Base-by-base conservation (phyloP, 1,284 basidiomycete genomes). In the Laetiporus sulphureus region DNA sequence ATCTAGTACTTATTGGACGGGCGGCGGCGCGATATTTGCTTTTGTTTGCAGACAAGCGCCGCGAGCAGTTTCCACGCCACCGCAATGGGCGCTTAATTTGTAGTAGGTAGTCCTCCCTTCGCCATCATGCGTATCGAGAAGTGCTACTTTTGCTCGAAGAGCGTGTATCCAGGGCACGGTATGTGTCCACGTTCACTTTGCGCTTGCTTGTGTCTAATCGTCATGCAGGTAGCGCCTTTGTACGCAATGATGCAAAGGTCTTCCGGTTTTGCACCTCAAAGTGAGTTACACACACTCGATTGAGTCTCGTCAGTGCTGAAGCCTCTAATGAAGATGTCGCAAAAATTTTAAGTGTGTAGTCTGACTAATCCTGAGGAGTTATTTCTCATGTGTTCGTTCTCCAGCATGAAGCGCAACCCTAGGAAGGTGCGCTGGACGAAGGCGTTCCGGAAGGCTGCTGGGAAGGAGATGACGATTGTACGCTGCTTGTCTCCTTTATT, bases 391-490 rank as follows among this genome's bases (percentile, higher is more conserved):
- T 50, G n/a, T 44, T 20, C 13, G 3, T 7, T 20, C 25, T 38
- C 5, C 56, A 95, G 92, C 69, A 97, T 99, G 95, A 99, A 99
- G 74, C 87, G 96, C 38, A 99, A 99, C 69, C 96, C 96, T 36
- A 83, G 96, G 51, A 99, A 99, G 70, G 94, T 99, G 38, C 79
- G 91, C 57, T 99, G 96, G 96, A 99, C 96, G 41, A 99, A 99
- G 68, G 96, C 96, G 13, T 99, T 99, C 79, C 80, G 96, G 55
- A 97, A 95, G 65, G 92, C 96, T 19, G 91, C 93, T 45, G 96
- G 96, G 51, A 99, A 99, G 72, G 96, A 99, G 71, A 99, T 99
- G 96, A 95, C 91, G 11, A 89, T 99, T 58, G 92, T 94, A 59
- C 64, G 88, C 40, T 10, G 36, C n/a, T 49, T 15, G 19, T 24